These are phyloP conservation scores for Curvularia sp. DNA, from an alignment of 2,329 filamentous ascomycete genomes.

Conservation along the genomic window DNA sequence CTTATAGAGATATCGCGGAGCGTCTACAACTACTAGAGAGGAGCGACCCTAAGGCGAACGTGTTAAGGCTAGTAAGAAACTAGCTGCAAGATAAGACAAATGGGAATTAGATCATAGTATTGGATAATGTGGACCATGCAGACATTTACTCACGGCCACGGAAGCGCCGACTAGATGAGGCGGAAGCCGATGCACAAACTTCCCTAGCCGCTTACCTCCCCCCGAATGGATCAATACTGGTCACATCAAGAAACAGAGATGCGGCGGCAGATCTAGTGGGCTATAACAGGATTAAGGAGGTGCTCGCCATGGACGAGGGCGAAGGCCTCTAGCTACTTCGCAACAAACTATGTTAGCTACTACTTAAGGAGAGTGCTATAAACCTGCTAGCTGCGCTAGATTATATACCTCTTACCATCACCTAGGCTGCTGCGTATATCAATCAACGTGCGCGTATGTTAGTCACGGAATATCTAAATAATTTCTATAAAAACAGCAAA, in stretches of 20 bases:
- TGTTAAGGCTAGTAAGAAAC: neutral
- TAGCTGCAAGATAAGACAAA: neutral
- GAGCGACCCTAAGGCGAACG: neutral
- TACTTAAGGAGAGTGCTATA: neutral
- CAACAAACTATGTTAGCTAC: neutral
- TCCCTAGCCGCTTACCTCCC: conserved; percentile 18
- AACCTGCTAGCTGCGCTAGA: neutral
- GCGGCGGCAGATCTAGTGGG: conserved; percentile 1
- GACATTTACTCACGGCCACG: neutral
- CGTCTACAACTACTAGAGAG: neutral
- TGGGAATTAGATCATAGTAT: neutral
- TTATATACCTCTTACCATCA: neutral
- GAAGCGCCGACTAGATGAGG: too few species aligned
- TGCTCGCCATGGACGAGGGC: neutral
- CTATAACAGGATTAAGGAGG: neutral
- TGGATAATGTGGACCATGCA: neutral
- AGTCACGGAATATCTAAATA: neutral
- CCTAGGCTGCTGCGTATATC: neutral
- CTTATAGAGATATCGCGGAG: neutral
- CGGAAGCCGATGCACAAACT: too few species aligned
- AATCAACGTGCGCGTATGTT: neutral
- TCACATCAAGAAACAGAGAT: conserved; percentile 20
- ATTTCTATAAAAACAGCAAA: neutral
- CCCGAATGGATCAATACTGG: conserved; percentile 19
- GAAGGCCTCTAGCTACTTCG: neutral